A percentile compares a stretch with the other conserved stretches of the same genome.
Evolutionary conservation across 2,329 filamentous ascomycete species (phyloP).

Genomic region (Diaporthe batatas): DNA sequence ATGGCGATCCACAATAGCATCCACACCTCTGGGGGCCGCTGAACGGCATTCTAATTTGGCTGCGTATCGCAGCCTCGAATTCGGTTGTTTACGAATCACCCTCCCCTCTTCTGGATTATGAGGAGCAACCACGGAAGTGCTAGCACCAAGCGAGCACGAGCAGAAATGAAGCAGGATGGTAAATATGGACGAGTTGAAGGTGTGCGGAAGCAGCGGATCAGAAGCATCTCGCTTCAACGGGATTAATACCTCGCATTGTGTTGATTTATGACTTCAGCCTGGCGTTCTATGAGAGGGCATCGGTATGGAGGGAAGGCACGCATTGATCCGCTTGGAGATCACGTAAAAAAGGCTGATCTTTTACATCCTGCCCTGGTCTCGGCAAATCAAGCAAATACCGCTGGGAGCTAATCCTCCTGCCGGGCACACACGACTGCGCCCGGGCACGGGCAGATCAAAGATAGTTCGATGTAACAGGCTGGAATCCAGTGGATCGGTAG

Average conservation of each 20-base stretch:
- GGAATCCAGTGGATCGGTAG: constrained; percentile 1
- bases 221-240: constrained; percentile 21
- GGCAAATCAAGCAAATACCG: constrained; percentile 6
- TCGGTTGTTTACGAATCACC: background rate
- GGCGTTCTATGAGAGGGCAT: constrained; percentile 42
- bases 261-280: constrained; percentile 42
- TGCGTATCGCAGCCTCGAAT: background rate
- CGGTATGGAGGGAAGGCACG: constrained; percentile 40
- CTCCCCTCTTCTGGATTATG: background rate
- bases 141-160: background rate
- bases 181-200: background rate
- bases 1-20: background rate
- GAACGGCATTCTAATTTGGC: background rate
- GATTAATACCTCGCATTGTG: constrained; percentile 42
- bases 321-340: constrained; percentile 35
- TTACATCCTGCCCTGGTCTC: constrained; percentile 20
- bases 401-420: background rate
- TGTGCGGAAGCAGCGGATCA: constrained; percentile 16
- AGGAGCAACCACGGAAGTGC: background rate
- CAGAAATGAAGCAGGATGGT: background rate
- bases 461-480: constrained; percentile 2
- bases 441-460: background rate
- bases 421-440: background rate
- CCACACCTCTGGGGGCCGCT: background rate
- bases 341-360: constrained; percentile 20